These are phyloP conservation scores for Fusarium nelsonii DNA, from an alignment of 2,329 filamentous ascomycete species.

Conservation along the genomic window DNA sequence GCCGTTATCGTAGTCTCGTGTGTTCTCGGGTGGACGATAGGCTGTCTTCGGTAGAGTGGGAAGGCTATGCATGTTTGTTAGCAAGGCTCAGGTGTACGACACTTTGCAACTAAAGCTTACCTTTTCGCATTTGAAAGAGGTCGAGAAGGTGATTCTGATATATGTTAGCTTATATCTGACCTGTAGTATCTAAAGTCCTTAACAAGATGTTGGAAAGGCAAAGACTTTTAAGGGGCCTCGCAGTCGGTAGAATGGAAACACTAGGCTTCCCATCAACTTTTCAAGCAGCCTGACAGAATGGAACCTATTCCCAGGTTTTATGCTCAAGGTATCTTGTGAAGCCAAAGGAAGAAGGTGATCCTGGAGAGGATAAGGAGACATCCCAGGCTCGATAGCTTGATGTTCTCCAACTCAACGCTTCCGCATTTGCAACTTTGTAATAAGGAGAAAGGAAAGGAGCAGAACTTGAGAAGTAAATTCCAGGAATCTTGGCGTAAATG, in stretches of 20 bases:
- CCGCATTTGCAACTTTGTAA: background rate
- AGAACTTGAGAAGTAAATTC: no score
- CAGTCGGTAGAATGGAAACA: background rate
- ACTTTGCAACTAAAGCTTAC: background rate
- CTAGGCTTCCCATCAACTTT: background rate
- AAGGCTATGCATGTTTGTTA: slow-evolving; percentile 19
- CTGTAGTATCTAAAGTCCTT: background rate
- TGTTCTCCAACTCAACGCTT: background rate
- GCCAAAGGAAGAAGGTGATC: background rate
- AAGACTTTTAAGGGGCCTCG: background rate
- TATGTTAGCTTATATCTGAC: slow-evolving; percentile 1
- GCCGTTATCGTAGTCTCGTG: background rate
- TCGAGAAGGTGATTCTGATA: background rate
- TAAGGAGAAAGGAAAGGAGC: background rate
- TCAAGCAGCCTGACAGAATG: background rate
- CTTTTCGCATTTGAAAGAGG: slow-evolving; percentile 22
- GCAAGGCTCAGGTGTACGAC: background rate
- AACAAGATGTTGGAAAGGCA: background rate
- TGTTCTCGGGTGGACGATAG: background rate
- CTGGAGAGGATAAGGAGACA: no score
- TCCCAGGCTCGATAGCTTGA: background rate
- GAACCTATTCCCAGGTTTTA: no score
- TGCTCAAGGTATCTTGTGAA: background rate
- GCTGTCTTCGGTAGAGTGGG: background rate
- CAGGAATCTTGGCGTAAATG: no score